Conservation (phyloP, 2,329 filamentous ascomycete genomes). For the Aaosphaeria pasadenensis region DNA sequence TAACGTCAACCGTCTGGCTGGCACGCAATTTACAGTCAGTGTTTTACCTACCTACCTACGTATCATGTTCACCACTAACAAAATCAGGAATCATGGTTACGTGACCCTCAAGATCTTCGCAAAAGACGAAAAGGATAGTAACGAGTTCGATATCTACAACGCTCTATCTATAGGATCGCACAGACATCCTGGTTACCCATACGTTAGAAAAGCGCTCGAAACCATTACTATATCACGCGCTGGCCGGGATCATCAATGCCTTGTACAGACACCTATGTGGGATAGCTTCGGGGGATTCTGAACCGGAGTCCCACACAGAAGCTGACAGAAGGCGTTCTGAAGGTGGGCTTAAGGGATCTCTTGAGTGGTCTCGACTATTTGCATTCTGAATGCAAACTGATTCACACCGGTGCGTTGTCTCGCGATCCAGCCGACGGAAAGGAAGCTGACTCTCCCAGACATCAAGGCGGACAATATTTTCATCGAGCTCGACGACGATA, state of each 20-base stretch:
- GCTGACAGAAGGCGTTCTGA: conserved; percentile 20
- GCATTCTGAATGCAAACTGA: conserved; percentile 22
- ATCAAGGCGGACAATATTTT: conserved; percentile 33
- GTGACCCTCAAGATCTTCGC: conserved; percentile 3
- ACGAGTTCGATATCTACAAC: conserved; percentile 28
- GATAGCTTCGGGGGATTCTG: conserved; percentile 18
- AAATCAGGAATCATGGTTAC: conserved; percentile 1
- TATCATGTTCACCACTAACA: background rate
- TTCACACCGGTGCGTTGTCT: conserved; percentile 21
- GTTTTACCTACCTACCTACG: background rate
- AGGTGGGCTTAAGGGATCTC: conserved; percentile 14
- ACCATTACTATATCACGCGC: conserved; percentile 32
- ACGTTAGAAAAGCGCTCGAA: conserved; percentile 31
- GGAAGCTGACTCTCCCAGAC: conserved; percentile 12
- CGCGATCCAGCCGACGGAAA: background rate
- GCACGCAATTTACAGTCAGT: conserved; percentile 20
- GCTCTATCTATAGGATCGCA: conserved; percentile 18
- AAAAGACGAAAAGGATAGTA: background rate
- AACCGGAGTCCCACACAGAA: conserved; percentile 7
- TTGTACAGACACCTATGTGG: conserved; percentile 35
- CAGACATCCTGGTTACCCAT: conserved; percentile 26
- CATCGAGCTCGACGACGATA: conserved; percentile 23
- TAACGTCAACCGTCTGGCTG: conserved; percentile 26
- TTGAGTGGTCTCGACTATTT: conserved; percentile 26
- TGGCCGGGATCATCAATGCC: conserved; percentile 30